Conservation (phyloP, 2,329 filamentous ascomycete genomes). For the Claviceps spartinae region DNA sequence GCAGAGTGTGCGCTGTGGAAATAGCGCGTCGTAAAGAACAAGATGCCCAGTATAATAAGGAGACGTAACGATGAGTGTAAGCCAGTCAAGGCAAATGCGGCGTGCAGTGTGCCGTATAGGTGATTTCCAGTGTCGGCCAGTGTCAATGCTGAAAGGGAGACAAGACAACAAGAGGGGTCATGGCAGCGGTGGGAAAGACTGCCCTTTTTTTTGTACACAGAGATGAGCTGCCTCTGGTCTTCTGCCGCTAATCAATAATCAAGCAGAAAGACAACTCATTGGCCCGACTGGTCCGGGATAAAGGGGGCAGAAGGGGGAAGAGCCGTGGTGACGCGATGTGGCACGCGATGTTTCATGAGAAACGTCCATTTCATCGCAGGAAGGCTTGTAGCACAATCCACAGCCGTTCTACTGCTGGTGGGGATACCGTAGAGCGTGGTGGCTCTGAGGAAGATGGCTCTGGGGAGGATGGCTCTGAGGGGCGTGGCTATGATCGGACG, state of each 20-base stretch:
- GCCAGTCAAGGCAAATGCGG: too few relatives aligned
- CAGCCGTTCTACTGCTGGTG: background rate
- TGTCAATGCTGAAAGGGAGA: background rate
- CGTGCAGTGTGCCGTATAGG: background rate
- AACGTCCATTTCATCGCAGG: background rate
- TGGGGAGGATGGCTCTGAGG: too few relatives aligned
- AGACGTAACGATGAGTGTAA: too few relatives aligned
- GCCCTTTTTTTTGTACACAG: background rate
- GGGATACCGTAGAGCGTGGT: background rate
- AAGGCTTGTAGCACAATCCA: background rate
- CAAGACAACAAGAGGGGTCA: background rate
- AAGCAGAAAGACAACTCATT: background rate
- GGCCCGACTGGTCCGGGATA: slow-evolving; percentile 3
- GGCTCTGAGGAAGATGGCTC: too few relatives aligned
- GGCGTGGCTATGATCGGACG: slow-evolving; percentile 1
- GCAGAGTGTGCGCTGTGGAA: too few relatives aligned
- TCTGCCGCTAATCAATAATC: background rate
- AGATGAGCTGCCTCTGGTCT: background rate
- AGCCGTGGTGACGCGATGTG: background rate
- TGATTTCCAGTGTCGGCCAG: background rate
- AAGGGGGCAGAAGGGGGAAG: background rate
- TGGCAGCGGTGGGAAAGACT: slow-evolving; percentile 5
- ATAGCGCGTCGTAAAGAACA: too few relatives aligned
- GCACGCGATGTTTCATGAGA: background rate
- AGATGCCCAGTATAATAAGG: too few relatives aligned